Percentiles rank a stretch among this genome's conserved stretches.
These are phyloP conservation scores for Phytophthora hibernalis DNA, from an alignment of 352 stramenopile genomes.

Conservation along the genomic window DNA sequence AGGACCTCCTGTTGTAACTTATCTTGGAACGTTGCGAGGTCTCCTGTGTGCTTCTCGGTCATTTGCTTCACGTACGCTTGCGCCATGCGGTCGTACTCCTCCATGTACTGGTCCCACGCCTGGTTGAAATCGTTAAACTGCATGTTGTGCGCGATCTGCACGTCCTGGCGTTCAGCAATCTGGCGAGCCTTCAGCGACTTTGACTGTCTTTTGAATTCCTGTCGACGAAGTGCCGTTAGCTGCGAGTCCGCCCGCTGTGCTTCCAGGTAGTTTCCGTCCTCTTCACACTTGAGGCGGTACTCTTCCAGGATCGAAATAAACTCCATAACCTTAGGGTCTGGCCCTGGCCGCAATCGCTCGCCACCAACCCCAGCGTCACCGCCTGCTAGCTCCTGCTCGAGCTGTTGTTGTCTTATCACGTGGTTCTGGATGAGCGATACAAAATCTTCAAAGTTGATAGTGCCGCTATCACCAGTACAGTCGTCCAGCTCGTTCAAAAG, in stretches of 20 bases:
- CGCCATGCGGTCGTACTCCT: constrained; percentile 95
- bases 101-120: constrained; percentile 95
- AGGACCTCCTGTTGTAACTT: constrained; percentile 89
- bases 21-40: constrained; percentile 91
- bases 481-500: constrained; percentile 79
- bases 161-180: constrained; percentile 92
- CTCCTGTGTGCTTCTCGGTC: constrained; percentile 89
- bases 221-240: constrained; percentile 85
- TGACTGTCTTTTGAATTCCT: constrained; percentile 93
- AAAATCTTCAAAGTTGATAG: constrained; percentile 74
- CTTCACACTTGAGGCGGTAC: constrained; percentile 94
- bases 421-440: constrained; percentile 61
- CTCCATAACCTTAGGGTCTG: constrained; percentile 93
- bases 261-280: constrained; percentile 95
- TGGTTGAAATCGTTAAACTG: constrained; percentile 95
- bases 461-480: constrained; percentile 52
- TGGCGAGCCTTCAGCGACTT: constrained; percentile 92
- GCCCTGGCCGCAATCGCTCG: constrained; percentile 60
- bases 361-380: constrained; percentile 20
- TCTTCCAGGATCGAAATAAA: constrained; percentile 95
- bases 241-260: constrained; percentile 90
- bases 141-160: constrained; percentile 96
- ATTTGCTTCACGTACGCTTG: constrained; percentile 95
- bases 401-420: constrained; percentile 39
- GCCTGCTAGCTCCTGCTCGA: constrained; percentile 50